phyloP scores from a whole-genome alignment of 2,329 filamentous ascomycete genomes.

The Aureobasidium lini region DNA sequence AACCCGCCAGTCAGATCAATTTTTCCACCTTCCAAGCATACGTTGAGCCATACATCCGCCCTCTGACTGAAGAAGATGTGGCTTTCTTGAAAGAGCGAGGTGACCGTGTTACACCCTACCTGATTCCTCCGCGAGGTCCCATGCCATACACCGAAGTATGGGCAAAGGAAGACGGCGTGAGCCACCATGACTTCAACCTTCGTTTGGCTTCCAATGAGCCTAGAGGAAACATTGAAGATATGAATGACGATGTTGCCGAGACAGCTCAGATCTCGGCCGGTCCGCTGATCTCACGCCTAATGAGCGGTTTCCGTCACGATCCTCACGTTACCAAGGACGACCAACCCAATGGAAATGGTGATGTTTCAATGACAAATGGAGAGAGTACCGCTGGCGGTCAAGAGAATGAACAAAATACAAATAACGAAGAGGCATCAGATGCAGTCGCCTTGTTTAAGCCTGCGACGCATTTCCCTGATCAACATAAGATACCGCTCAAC shows the following conservation, averaged over 20 bases:
- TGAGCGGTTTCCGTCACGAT: conserved; percentile 76
- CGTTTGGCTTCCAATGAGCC: conserved; percentile 67
- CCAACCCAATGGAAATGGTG: conserved; percentile 42
- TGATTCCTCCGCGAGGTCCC: conserved; percentile 77
- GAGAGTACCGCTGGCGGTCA: conserved; percentile 30
- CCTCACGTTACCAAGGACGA: conserved; percentile 46
- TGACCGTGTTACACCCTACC: conserved; percentile 73
- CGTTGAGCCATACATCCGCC: conserved; percentile 83
- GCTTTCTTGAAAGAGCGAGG: conserved; percentile 82
- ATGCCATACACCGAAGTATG: conserved; percentile 84
- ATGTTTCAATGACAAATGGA: conserved; percentile 32
- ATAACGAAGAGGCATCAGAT: conserved; percentile 24
- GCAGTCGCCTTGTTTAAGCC: conserved; percentile 43
- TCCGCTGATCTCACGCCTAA: conserved; percentile 72
- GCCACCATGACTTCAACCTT: conserved; percentile 64
- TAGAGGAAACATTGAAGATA: conserved; percentile 75
- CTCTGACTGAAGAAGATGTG: conserved; percentile 86
- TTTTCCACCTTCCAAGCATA: conserved; percentile 90
- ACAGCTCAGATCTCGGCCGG: conserved; percentile 85
- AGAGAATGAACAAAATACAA: conserved; percentile 30
- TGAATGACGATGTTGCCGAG: conserved; percentile 79
- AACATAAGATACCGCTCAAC: conserved; percentile 36
- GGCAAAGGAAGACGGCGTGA: conserved; percentile 84
- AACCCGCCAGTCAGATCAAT: conserved; percentile 88
- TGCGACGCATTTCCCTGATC: conserved; percentile 63